A percentile compares a stretch with the other conserved stretches of the same genome.
These are phyloP conservation scores for Blastobotrys americana DNA, from an alignment of 805 yeast species.

Conservation along the genomic window DNA sequence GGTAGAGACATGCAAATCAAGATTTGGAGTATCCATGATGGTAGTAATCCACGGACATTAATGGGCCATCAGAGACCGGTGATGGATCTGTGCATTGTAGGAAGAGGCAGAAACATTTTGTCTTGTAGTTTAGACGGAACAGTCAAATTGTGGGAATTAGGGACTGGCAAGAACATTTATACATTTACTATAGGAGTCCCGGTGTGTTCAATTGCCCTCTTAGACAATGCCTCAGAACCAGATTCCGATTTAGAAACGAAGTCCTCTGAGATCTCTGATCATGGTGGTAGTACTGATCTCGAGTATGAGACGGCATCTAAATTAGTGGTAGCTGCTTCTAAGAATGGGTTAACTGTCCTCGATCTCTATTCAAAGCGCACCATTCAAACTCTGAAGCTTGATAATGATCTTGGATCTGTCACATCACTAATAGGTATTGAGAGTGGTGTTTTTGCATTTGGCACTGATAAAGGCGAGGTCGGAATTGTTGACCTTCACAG, in stretches of 20 bases:
- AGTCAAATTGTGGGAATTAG: constrained; percentile 63
- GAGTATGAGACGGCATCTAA: constrained; percentile 45
- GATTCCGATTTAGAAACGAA: background rate
- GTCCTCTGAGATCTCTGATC: background rate
- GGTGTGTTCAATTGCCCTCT: constrained; percentile 6
- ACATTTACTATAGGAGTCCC: constrained; percentile 35
- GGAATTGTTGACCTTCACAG: background rate
- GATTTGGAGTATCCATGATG: constrained; percentile 50
- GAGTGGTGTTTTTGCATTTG: constrained; percentile 1
- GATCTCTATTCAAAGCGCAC: constrained; percentile 9
- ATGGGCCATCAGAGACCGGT: constrained; percentile 43
- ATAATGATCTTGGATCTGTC: background rate
- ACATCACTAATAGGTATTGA: constrained; percentile 3
- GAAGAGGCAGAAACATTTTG: constrained; percentile 59
- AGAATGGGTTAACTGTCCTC: constrained; percentile 22
- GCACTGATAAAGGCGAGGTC: constrained; percentile 1
- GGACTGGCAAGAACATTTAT: constrained; percentile 42
- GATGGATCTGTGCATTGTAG: constrained; percentile 46
- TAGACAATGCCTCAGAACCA: background rate
- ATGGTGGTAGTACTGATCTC: constrained; percentile 14
- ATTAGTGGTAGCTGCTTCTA: constrained; percentile 33
- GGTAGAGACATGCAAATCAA: constrained; percentile 55
- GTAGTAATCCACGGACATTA: constrained; percentile 45
- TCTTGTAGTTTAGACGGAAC: constrained; percentile 48
- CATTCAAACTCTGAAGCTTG: background rate